Evolutionary conservation across 2,329 filamentous ascomycete genomes (phyloP).

Genomic region (Aspergillus clavatus): DNA sequence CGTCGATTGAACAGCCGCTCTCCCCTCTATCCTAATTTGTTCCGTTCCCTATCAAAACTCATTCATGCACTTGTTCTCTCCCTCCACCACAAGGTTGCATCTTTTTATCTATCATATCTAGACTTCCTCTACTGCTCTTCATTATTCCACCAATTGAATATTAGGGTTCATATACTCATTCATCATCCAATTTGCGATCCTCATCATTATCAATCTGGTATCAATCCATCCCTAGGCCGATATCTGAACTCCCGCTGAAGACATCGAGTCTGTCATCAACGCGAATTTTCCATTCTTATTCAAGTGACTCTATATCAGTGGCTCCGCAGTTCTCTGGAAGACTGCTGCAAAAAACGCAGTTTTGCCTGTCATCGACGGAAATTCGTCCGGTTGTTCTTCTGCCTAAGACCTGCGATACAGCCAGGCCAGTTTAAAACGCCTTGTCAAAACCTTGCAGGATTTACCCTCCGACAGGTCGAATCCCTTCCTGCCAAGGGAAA

Average conservation of each 20-base stretch:
- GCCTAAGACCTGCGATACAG: conserved; percentile 14
- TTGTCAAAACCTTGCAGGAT: conserved; percentile 11
- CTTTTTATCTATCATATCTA: not conserved
- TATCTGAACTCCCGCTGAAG: not conserved
- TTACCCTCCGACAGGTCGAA: conserved; percentile 1
- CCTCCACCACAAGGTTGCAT: not conserved
- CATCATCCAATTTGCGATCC: not conserved
- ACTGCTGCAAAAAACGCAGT: conserved; percentile 10
- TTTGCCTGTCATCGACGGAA: not conserved
- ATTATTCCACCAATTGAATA: not conserved
- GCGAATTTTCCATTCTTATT: not conserved
- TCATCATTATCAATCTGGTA: not conserved
- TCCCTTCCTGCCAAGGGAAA: conserved; percentile 15
- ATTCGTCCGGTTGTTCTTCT: not conserved
- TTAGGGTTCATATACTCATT: not conserved
- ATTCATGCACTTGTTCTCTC: too few relatives aligned
- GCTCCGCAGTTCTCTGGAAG: conserved; percentile 19
- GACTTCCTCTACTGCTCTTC: too few relatives aligned
- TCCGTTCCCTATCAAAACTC: not conserved
- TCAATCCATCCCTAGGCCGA: too few relatives aligned
- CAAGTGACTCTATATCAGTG: not conserved
- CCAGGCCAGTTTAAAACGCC: conserved; percentile 26
- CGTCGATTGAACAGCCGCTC: not conserved
- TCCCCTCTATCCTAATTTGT: not conserved
- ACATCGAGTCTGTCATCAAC: not conserved